Percentiles rank a stretch among this genome's conserved stretches.
Conservation (phyloP, 108 stramenopile species). For the Stephanodiscus minutulus region DNA sequence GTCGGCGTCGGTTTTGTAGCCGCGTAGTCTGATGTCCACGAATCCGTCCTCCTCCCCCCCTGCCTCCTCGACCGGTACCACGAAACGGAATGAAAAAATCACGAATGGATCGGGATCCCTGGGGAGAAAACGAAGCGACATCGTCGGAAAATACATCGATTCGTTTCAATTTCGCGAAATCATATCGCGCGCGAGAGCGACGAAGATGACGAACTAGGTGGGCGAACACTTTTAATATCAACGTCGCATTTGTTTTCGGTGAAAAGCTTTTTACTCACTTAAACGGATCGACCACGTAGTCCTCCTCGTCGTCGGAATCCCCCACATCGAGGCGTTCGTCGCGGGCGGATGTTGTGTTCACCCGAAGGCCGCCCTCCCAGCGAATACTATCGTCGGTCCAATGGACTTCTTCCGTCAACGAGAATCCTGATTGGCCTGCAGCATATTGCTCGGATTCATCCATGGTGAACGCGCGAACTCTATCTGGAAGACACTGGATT, state of each 20-base stretch:
- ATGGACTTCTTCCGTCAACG: constrained; percentile 19
- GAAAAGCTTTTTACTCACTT: not conserved
- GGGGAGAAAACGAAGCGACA: not conserved
- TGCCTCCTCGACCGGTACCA: constrained; percentile 19
- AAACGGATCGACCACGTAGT: constrained; percentile 22
- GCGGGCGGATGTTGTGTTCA: not conserved
- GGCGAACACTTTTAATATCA: too few relatives aligned
- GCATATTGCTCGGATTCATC: not conserved
- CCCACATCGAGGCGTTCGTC: constrained; percentile 30
- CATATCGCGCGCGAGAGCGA: not conserved
- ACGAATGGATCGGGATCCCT: constrained; percentile 39
- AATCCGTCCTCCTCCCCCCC: constrained; percentile 8
- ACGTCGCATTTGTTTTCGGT: constrained; percentile 1
- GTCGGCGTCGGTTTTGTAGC: constrained; percentile 58
- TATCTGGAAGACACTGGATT: too few relatives aligned
- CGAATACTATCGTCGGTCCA: constrained; percentile 66
- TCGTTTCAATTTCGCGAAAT: not conserved
- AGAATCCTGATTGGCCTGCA: not conserved
- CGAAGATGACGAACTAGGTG: not conserved
- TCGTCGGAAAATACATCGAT: not conserved
- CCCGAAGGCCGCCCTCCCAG: constrained; percentile 50
- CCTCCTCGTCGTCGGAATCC: constrained; percentile 33
- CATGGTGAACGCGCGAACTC: not conserved
- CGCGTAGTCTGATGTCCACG: constrained; percentile 56
- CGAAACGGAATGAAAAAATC: constrained; percentile 32